Conservation (phyloP, 1,284 basidiomycete species). For the Ustilago curta region DNA sequence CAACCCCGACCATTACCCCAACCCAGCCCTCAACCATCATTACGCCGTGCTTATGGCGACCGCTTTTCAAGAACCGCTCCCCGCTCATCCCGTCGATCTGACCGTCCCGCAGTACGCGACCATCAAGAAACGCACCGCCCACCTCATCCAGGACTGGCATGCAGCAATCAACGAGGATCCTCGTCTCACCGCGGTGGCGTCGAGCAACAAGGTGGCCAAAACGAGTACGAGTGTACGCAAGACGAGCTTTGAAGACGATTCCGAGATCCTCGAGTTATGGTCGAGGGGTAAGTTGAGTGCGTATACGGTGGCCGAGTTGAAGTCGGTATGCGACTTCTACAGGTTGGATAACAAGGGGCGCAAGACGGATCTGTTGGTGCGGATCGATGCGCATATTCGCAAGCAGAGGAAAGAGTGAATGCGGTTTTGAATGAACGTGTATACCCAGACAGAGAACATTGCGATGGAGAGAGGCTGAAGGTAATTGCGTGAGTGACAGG, state of each 20-base stretch:
- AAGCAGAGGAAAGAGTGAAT: constrained; percentile 28
- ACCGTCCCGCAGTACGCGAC: constrained; percentile 81
- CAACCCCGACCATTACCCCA: constrained; percentile 88
- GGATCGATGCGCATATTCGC: constrained; percentile 45
- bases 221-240: constrained; percentile 39
- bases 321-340: constrained; percentile 54
- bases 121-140: constrained; percentile 84
- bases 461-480: background rate
- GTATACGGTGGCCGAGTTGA: constrained; percentile 55
- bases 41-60: constrained; percentile 89
- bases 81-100: constrained; percentile 77
- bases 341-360: constrained; percentile 55
- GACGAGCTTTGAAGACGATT: constrained; percentile 47
- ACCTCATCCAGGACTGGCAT: constrained; percentile 82
- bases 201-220: constrained; percentile 17
- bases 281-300: constrained; percentile 46
- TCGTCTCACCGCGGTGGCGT: constrained; percentile 17
- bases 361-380: constrained; percentile 60
- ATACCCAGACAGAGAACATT: constrained; percentile 4
- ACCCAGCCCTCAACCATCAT: constrained; percentile 86
- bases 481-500: too few relatives aligned
- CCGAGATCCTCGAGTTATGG: constrained; percentile 42
- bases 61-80: constrained; percentile 81
- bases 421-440: background rate
- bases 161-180: constrained; percentile 75